Evolutionary conservation across 2,329 filamentous ascomycete genomes (phyloP).

Genomic region (Curvularia eragrostidis): DNA sequence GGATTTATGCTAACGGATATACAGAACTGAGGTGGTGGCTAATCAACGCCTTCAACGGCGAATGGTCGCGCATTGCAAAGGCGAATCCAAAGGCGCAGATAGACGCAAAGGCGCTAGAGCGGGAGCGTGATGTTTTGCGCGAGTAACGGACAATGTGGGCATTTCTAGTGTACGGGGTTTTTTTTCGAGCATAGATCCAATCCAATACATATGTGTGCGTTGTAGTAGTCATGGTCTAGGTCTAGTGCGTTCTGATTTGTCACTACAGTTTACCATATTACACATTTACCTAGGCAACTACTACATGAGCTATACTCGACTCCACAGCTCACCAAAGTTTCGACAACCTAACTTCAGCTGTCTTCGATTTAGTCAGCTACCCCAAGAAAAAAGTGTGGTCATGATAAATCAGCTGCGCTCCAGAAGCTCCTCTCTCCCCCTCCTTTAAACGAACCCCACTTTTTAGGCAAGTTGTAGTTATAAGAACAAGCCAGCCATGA

Average conservation of each 20-base stretch:
- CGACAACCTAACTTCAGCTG: neutral
- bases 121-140: conserved; percentile 14
- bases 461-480: conserved; percentile 1
- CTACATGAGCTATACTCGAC: neutral
- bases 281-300: neutral
- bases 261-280: neutral
- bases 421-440: conserved; percentile 1
- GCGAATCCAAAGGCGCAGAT: conserved; percentile 55
- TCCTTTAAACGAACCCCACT: conserved; percentile 13
- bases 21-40: conserved; percentile 86
- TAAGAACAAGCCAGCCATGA: conserved; percentile 5
- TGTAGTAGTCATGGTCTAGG: neutral
- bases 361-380: neutral
- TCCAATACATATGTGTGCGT: neutral
- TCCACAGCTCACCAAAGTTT: neutral
- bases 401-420: neutral
- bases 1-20: conserved; percentile 10
- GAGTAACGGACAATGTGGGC: neutral
- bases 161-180: neutral
- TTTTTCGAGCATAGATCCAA: neutral
- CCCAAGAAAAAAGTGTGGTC: neutral
- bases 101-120: conserved; percentile 26
- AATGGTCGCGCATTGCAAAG: conserved; percentile 73
- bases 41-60: conserved; percentile 95
- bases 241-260: conserved; percentile 5